Conservation (phyloP, 805 yeast genomes). For the Kodamaea sagamina region DNA sequence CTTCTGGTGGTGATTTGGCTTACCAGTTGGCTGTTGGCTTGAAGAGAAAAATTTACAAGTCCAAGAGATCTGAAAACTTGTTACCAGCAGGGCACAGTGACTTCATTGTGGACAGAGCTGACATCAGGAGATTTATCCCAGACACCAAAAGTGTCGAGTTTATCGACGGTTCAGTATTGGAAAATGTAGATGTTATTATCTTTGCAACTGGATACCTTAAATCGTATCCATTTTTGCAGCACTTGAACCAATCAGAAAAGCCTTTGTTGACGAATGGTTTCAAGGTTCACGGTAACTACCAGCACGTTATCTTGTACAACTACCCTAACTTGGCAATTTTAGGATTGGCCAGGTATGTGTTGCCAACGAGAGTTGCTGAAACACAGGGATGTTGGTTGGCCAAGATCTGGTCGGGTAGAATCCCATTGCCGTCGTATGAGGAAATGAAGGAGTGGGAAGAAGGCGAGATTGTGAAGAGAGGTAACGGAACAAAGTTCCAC, state of each 20-base stretch:
- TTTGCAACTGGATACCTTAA: constrained; percentile 44
- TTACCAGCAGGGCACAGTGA: constrained; percentile 48
- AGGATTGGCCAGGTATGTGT: constrained; percentile 47
- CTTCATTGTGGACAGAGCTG: constrained; percentile 44
- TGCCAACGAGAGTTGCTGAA: constrained; percentile 54
- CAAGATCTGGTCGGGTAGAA: constrained; percentile 44
- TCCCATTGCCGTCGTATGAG: constrained; percentile 39
- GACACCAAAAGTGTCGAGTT: constrained; percentile 28
- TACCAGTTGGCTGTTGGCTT: constrained; percentile 54
- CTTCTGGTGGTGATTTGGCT: constrained; percentile 74
- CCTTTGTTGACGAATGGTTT: constrained; percentile 33
- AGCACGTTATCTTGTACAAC: constrained; percentile 47
- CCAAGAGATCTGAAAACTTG: constrained; percentile 47
- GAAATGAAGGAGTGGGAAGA: constrained; percentile 37
- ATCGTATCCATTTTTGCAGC: constrained; percentile 35
- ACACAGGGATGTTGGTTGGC: constrained; percentile 48
- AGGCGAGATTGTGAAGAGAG: constrained; percentile 28
- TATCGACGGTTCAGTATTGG: constrained; percentile 26
- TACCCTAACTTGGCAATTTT: constrained; percentile 48
- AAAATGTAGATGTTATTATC: constrained; percentile 30
- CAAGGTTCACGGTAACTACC: constrained; percentile 41
- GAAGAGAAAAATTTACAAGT: constrained; percentile 46
- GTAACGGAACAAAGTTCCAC: constrained; percentile 28
- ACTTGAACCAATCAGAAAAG: constrained; percentile 17
- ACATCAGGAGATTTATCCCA: constrained; percentile 42